phyloP scores from a whole-genome alignment of 129 eudicot species.

The Flaveria linearis region DNA sequence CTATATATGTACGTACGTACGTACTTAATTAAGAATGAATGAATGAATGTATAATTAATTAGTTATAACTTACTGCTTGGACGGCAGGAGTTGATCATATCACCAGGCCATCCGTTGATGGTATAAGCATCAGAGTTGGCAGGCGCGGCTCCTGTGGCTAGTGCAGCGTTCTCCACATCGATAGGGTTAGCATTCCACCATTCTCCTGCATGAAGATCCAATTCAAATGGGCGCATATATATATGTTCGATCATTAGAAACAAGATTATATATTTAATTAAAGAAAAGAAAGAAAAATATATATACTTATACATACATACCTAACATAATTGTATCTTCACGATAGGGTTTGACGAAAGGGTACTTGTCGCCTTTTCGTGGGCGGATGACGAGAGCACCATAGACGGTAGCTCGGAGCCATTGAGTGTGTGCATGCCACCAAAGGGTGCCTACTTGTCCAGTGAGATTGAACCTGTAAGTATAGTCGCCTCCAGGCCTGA shows the following conservation, averaged over 20 bases:
- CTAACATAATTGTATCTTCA: slow-evolving; percentile 65
- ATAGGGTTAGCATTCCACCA: slow-evolving; percentile 88
- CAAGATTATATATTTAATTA: too few relatives aligned
- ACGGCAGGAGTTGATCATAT: slow-evolving; percentile 54
- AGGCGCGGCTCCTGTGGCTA: slow-evolving; percentile 54
- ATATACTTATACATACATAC: slow-evolving; percentile 17
- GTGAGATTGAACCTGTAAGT: slow-evolving; percentile 67
- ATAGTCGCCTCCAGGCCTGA: slow-evolving; percentile 64
- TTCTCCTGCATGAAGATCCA: slow-evolving; percentile 51
- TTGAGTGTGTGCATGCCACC: slow-evolving; percentile 87
- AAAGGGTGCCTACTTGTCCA: slow-evolving; percentile 78
- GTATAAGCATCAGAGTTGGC: slow-evolving; percentile 60
- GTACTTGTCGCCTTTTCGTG: slow-evolving; percentile 53
- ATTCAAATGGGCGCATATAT: too few relatives aligned
- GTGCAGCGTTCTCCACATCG: slow-evolving; percentile 54
- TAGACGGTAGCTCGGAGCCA: slow-evolving; percentile 87
- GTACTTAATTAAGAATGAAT: too few relatives aligned
- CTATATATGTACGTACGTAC: too few relatives aligned
- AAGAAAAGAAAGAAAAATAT: too few relatives aligned
- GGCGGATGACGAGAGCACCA: slow-evolving; percentile 74
- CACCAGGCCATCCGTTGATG: slow-evolving; percentile 81
- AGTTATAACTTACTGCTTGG: slow-evolving; percentile 44
- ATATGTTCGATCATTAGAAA: too few relatives aligned
- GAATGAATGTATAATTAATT: too few relatives aligned
- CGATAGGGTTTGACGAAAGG: slow-evolving; percentile 69